Percentiles rank a stretch among this genome's conserved stretches.
These are phyloP conservation scores for Iberis amara DNA, from an alignment of 441 rosid species.

Conservation along the genomic window DNA sequence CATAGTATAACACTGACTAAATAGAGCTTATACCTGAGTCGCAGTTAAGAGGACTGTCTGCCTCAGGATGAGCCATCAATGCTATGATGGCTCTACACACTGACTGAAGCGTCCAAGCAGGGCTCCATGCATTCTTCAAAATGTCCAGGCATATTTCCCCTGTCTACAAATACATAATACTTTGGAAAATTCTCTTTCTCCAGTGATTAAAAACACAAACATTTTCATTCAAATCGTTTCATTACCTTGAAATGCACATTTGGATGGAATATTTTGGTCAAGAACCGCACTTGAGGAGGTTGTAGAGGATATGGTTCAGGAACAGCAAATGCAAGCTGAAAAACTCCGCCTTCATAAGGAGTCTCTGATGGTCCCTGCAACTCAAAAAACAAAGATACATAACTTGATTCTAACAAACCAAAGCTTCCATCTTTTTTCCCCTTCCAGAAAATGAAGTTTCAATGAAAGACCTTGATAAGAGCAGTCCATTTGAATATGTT, in stretches of 20 bases:
- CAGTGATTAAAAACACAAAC: conserved; percentile 53
- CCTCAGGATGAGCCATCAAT: conserved; percentile 74
- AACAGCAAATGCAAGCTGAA: conserved; percentile 90
- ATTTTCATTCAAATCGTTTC: conserved; percentile 8
- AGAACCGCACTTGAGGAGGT: conserved; percentile 97
- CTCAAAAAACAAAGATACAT: background rate
- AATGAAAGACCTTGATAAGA: conserved; percentile 63
- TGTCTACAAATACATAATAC: conserved; percentile 38
- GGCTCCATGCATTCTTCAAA: conserved; percentile 99
- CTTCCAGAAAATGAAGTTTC: too few relatives aligned
- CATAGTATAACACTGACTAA: background rate
- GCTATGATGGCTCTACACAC: conserved; percentile 59
- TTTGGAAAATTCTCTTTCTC: background rate
- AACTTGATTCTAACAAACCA: background rate
- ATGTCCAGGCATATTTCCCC: conserved; percentile 97
- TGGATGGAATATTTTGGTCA: conserved; percentile 99
- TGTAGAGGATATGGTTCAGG: conserved; percentile 97
- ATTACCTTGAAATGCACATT: conserved; percentile 46
- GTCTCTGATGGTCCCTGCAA: conserved; percentile 91
- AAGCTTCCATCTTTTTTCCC: background rate
- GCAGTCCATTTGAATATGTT: conserved; percentile 99
- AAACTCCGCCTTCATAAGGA: conserved; percentile 93
- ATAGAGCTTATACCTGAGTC: background rate
- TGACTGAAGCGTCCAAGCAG: conserved; percentile 91
- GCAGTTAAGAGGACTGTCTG: conserved; percentile 61